These are phyloP conservation scores for Mortierella sp. DNA, from an alignment of 371 early-diverging fungal species.

Conservation along the genomic window DNA sequence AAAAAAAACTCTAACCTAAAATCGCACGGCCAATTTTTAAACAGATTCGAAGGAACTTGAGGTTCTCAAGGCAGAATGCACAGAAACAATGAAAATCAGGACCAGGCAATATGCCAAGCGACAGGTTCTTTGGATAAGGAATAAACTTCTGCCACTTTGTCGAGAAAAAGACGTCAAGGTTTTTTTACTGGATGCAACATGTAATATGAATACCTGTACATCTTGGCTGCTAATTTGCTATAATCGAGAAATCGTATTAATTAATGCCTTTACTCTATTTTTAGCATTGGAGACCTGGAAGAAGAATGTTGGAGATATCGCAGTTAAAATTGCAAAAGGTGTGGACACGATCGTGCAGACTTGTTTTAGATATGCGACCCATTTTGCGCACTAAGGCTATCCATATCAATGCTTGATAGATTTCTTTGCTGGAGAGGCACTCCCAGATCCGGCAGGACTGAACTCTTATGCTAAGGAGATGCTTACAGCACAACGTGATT, in stretches of 20 bases:
- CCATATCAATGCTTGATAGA: slow-evolving; percentile 40
- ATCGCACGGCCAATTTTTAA: not conserved
- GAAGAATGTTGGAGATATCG: slow-evolving; percentile 65
- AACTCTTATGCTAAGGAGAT: slow-evolving; percentile 49
- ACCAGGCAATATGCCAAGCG: slow-evolving; percentile 91
- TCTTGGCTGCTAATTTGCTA: not conserved
- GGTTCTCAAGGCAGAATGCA: slow-evolving; percentile 63
- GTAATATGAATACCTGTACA: slow-evolving; percentile 52
- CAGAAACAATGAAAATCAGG: slow-evolving; percentile 87
- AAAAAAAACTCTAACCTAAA: not conserved
- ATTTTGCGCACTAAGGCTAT: too few species aligned
- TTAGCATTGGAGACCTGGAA: slow-evolving; percentile 69
- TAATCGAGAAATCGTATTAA: not conserved
- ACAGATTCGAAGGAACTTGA: slow-evolving; percentile 58
- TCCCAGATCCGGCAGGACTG: slow-evolving; percentile 42
- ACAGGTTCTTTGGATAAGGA: slow-evolving; percentile 92
- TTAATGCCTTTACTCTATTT: not conserved
- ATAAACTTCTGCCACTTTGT: slow-evolving; percentile 78
- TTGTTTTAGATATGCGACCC: too few species aligned
- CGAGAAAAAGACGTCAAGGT: slow-evolving; percentile 61
- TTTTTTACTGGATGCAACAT: slow-evolving; percentile 85
- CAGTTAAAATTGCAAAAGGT: slow-evolving; percentile 67
- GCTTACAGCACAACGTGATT: slow-evolving; percentile 38
- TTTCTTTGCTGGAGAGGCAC: slow-evolving; percentile 49
- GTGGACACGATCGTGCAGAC: slow-evolving; percentile 7